phyloP scores from a whole-genome alignment of 495 filamentous ascomycete genomes.

The Penicillium simplicissimum region DNA sequence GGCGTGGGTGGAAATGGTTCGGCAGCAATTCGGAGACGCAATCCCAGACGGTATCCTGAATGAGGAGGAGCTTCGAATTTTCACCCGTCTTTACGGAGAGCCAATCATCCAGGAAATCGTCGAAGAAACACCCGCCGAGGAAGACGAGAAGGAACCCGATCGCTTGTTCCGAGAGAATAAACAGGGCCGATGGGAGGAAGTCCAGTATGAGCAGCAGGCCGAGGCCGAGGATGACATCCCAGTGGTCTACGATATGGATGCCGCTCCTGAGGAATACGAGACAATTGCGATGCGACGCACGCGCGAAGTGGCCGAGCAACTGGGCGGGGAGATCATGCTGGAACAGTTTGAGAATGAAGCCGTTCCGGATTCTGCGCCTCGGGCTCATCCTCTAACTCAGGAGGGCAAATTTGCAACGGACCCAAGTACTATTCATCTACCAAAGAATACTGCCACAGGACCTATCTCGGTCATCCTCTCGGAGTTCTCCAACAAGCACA shows the following conservation, averaged over 20 bases:
- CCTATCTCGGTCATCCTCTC: constrained; percentile 67
- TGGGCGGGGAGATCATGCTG: constrained; percentile 50
- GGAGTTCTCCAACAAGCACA: constrained; percentile 68
- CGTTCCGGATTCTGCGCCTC: constrained; percentile 42
- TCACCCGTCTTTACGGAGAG: constrained; percentile 77
- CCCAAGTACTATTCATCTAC: constrained; percentile 71
- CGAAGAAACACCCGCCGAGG: constrained; percentile 27
- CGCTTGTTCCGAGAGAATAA: constrained; percentile 57
- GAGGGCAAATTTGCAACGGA: constrained; percentile 63
- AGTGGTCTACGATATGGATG: constrained; percentile 47
- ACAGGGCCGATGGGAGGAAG: constrained; percentile 61
- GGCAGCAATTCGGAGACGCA: constrained; percentile 73
- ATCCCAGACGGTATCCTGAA: constrained; percentile 74
- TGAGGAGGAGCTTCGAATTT: constrained; percentile 69
- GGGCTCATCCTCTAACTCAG: constrained; percentile 64
- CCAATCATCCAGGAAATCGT: constrained; percentile 52
- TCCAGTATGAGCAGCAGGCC: constrained; percentile 46
- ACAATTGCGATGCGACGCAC: constrained; percentile 40
- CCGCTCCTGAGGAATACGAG: constrained; percentile 28
- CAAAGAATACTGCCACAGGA: constrained; percentile 62
- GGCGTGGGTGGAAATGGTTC: constrained; percentile 64
- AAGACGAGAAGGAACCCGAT: constrained; percentile 37
- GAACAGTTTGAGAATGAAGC: constrained; percentile 52
- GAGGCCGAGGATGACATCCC: constrained; percentile 29
- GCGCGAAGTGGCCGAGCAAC: constrained; percentile 46